These are phyloP conservation scores for Penicillium flavigenum DNA, from an alignment of 495 filamentous ascomycete genomes.

Conservation along the genomic window DNA sequence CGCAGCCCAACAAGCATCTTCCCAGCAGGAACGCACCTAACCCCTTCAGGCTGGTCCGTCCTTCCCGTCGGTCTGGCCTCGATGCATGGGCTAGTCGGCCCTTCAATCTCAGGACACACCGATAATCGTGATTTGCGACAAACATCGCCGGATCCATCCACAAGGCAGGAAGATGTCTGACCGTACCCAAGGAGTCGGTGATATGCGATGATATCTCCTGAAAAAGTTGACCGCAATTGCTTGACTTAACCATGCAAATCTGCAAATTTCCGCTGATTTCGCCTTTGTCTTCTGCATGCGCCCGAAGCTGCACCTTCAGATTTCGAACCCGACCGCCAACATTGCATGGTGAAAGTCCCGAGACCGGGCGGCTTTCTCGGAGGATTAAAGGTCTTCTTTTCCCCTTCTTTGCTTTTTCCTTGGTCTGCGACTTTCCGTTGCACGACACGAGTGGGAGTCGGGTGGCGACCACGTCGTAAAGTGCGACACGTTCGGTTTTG, in stretches of 20 bases:
- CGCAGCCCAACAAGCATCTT: neutral
- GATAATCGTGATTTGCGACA: neutral
- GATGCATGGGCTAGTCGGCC: neutral
- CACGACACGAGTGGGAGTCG: neutral
- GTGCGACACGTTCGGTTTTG: neutral
- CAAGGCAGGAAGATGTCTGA: neutral
- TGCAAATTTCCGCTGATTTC: neutral
- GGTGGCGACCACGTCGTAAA: conserved; percentile 1
- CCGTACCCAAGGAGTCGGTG: neutral
- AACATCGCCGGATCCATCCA: neutral
- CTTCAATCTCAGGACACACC: neutral
- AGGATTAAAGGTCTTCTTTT: neutral
- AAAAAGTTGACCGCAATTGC: neutral
- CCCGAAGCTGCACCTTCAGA: neutral
- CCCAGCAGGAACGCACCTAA: neutral
- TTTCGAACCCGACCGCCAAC: neutral
- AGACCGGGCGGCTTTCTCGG: conserved; percentile 1
- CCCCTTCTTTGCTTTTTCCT: neutral
- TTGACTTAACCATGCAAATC: neutral
- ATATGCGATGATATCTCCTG: neutral
- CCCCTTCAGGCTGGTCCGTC: neutral
- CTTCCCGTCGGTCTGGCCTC: neutral
- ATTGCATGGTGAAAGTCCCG: neutral
- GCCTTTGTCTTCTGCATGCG: neutral
- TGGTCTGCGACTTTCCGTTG: neutral